Evolutionary conservation across 1,139 yeast genomes (phyloP), one percentile per base, ranked within the genome.

Genomic region (Debaryomyces udenii): DNA sequence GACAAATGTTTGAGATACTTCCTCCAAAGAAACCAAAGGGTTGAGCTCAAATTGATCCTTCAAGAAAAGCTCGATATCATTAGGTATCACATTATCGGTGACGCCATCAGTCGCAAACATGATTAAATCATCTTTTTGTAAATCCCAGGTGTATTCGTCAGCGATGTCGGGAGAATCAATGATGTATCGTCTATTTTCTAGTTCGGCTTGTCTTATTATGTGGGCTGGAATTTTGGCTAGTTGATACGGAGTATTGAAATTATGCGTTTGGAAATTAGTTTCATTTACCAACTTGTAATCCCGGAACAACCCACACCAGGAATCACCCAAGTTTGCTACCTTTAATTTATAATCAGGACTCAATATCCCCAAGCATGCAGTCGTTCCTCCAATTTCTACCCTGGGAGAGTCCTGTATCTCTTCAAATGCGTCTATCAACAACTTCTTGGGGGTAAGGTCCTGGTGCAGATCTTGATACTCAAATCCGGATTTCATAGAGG

Each of bases 61-160:
- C 44, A 83, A 62, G 49, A 72, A 83, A 10, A 75, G 57, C 51
- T 82, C 89, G 40, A 90, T 83, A 57, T 90, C 96, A 40, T 79
- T 78, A 1, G 85, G 74, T 31, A 80, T 76, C 35, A 91, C 80
- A 61, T 93, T 93, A 63, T 93, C 99, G 17, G 88, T 82, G 38
- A 93, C 86, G 20, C 99, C 99, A 65, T 93, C 99, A 1, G 98
- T 89, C 32, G 96, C 94, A 57, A 91, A 82, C 44, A 93, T 65
- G 3, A 93, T 79, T 10, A 93, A 68, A 60, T 93, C 98, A 37
- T 83, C 81, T 43, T 76, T 77, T 52, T 81, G 53, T 38, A 87
- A 64, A 45, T 82, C 60, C 78, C 78, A 74, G 10, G 50, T 48
- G 49, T 72, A 73, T 49, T 66, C 68, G 46, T 77, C 83, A 0